phyloP scores from a whole-genome alignment of 2,329 filamentous ascomycete species.

The Cucurbitaria berberidis region DNA sequence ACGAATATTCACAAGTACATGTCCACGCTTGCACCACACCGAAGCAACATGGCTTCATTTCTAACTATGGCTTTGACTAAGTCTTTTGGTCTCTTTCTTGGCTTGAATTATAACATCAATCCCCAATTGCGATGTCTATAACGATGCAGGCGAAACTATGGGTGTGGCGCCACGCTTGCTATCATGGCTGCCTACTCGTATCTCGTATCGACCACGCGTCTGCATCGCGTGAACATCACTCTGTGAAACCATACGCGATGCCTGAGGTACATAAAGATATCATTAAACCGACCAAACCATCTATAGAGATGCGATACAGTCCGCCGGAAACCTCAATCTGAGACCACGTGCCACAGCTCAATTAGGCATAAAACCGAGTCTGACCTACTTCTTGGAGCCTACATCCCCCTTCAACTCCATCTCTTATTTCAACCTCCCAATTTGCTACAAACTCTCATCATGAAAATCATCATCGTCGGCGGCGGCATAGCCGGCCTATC shows the following conservation, averaged over 20 bases:
- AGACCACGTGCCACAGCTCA: no score
- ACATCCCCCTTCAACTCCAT: not conserved
- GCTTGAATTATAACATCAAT: no score
- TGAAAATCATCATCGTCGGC: constrained; percentile 23
- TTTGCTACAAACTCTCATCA: not conserved
- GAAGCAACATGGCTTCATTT: no score
- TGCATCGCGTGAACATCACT: not conserved
- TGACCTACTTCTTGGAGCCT: not conserved
- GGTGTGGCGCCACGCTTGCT: not conserved
- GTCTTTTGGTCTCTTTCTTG: not conserved
- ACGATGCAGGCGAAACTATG: not conserved
- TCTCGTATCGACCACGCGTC: constrained; percentile 8
- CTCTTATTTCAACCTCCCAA: not conserved
- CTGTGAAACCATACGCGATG: not conserved
- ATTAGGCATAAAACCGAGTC: no score
- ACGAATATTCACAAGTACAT: no score
- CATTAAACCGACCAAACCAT: no score
- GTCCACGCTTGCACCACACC: no score
- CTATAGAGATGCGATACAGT: no score
- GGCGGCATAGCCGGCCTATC: constrained; percentile 20
- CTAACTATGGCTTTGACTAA: not conserved
- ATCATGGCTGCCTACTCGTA: constrained; percentile 8
- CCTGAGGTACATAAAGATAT: not conserved
- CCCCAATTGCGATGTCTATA: not conserved
- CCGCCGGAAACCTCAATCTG: no score